Conservation (phyloP, 1,139 yeast species). For the Taphrina communis region DNA sequence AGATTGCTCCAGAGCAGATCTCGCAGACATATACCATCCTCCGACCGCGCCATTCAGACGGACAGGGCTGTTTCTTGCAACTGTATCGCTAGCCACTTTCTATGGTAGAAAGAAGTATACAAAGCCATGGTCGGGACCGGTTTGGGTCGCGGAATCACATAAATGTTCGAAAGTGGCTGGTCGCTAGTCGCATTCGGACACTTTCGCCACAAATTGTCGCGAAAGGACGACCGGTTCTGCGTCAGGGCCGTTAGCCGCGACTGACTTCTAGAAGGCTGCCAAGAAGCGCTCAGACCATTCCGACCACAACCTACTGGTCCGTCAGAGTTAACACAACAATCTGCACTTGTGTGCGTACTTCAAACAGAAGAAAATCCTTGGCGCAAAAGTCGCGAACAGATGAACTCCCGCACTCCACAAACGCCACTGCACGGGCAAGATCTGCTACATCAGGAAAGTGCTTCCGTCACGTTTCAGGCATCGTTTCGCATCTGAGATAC, state of each 20-base stretch:
- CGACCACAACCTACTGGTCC: no score
- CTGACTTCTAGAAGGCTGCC: slow-evolving; percentile 10
- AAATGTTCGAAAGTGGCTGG: slow-evolving; percentile 13
- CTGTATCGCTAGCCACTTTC: slow-evolving; percentile 13
- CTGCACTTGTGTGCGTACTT: no score
- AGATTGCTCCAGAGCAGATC: neutral
- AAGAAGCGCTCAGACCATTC: neutral
- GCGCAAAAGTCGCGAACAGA: neutral
- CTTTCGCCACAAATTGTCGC: neutral
- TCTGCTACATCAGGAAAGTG: no score
- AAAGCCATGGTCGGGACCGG: neutral
- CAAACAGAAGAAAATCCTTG: neutral
- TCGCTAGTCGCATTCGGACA: neutral
- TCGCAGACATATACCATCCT: neutral
- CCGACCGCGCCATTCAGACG: neutral
- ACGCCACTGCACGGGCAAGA: no score
- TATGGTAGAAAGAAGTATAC: neutral
- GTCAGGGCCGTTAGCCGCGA: neutral
- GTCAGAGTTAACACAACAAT: no score
- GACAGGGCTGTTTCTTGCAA: neutral
- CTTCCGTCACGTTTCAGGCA: no score
- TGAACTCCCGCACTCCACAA: neutral
- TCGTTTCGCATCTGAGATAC: no score
- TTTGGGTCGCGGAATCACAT: slow-evolving; percentile 2
- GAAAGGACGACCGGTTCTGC: neutral